Conservation (phyloP, 2,329 filamentous ascomycete genomes). For the Alternaria brassicae region DNA sequence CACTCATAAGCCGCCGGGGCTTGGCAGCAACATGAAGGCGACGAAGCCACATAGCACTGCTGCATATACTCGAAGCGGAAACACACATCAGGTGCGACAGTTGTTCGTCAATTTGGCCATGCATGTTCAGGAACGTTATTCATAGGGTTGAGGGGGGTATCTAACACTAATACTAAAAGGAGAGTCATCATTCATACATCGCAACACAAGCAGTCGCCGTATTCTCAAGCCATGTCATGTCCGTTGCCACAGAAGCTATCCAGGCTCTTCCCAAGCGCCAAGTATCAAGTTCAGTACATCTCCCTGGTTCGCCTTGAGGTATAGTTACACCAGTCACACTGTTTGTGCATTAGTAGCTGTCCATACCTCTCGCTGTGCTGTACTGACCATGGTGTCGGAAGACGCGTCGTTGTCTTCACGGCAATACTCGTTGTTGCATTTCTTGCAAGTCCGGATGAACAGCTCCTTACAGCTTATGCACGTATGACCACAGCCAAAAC, state of each 20-base stretch:
- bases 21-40: constrained; percentile 11
- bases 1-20: constrained; percentile 28
- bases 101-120: neutral
- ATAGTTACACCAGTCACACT: constrained; percentile 53
- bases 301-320: constrained; percentile 45
- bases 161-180: constrained; percentile 15
- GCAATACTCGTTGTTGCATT: constrained; percentile 83
- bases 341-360: constrained; percentile 8
- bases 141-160: constrained; percentile 27
- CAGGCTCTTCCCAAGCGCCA: neutral
- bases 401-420: constrained; percentile 83
- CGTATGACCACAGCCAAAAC: constrained; percentile 86
- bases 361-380: too few species aligned
- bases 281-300: constrained; percentile 36
- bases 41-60: neutral
- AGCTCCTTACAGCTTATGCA: constrained; percentile 76
- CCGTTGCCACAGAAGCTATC: neutral
- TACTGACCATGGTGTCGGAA: constrained; percentile 62
- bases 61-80: neutral
- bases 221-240: neutral
- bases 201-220: neutral
- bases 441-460: constrained; percentile 74
- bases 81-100: neutral
- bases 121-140: neutral
- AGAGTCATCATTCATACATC: constrained; percentile 18